Evolutionary conservation across 371 early-diverging fungal genomes (phyloP), one percentile per base, ranked within the genome.

Genomic region (Dinochytrium kinnereticum): DNA sequence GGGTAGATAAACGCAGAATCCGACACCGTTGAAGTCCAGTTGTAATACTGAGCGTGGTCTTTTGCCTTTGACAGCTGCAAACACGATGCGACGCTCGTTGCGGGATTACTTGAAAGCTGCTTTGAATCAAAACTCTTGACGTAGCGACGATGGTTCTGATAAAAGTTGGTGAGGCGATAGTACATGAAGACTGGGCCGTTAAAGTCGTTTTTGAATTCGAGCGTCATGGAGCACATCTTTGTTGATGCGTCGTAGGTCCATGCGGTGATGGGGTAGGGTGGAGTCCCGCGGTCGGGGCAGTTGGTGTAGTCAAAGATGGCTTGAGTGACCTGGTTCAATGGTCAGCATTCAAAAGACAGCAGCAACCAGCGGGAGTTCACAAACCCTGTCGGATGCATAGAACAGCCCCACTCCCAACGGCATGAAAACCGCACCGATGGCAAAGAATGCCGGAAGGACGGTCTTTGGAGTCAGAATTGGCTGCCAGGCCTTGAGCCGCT

Each of bases 111-210:
- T 13, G 55, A 13, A 13, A 53, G 24, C 55, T 53, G 55, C 39
- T 51, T 61, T 75, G 26, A 57, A 33, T 49, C 34, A 26, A 5
- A 55, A 30, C 37, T 57, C 57, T 95, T 97, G 39, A 97, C 94
- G 78, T 99, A 99, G 68, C 91, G 90, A 39, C 99, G 90, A 76
- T 99, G 95, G 83, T 98, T 99, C 81, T 99, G 99, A 81, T 96
- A 99, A 82, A 99, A 99, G 80, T 96, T 94, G 57, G 97, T 94
- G 69, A 99, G 85, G 37, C 95, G 89, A 81, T 97, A 97, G 84
- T 98, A 98, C 75, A 99, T 80, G 78, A 91, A 96, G 40, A 99
- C 90, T 0, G 95, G 95, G 1, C 89, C 82, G 51, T 83, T 80
- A 85, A 98, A 82, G 33, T 85, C 81, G 39, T 75, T 76, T 2